These are phyloP conservation scores for Chlorella sorokiniana DNA, from an alignment of 139 green algal genomes.

Conservation along the genomic window DNA sequence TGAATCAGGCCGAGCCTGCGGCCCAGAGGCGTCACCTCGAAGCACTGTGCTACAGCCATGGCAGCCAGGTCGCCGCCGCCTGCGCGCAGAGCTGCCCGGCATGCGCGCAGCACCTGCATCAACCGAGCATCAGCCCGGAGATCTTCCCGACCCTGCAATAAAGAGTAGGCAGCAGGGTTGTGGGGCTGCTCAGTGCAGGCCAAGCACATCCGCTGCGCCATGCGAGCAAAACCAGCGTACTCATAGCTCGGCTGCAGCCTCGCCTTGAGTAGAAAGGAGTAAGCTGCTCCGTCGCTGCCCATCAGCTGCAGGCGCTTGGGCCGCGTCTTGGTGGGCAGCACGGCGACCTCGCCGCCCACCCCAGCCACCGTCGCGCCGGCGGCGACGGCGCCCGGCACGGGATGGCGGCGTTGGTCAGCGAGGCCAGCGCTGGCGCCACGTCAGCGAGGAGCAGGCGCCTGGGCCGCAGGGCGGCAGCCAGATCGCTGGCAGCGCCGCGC, in stretches of 20 bases:
- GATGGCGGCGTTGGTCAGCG: constrained; percentile 40
- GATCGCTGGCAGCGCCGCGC: not conserved
- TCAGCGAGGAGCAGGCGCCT: constrained; percentile 30
- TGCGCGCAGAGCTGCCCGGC: constrained; percentile 57
- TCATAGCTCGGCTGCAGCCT: not conserved
- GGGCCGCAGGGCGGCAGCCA: constrained; percentile 9
- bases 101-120: constrained; percentile 73
- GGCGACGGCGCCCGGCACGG: constrained; percentile 51
- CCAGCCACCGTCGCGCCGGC: not conserved
- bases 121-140: constrained; percentile 84
- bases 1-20: constrained; percentile 77
- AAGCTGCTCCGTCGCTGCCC: constrained; percentile 70
- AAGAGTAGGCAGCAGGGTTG: not conserved
- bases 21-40: constrained; percentile 82
- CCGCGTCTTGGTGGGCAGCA: constrained; percentile 88
- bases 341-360: constrained; percentile 35
- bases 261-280: constrained; percentile 87
- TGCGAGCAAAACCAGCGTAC: no score
- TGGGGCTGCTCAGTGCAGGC: not conserved
- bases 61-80: constrained; percentile 6
- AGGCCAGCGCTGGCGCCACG: constrained; percentile 55
- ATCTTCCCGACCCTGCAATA: constrained; percentile 77
- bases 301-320: constrained; percentile 83
- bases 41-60: constrained; percentile 35
- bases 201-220: no score